Evolutionary conservation across 2,329 filamentous ascomycete species (phyloP), one percentile per base, ranked within the genome.

Genomic region (Botryotinia calthae): DNA sequence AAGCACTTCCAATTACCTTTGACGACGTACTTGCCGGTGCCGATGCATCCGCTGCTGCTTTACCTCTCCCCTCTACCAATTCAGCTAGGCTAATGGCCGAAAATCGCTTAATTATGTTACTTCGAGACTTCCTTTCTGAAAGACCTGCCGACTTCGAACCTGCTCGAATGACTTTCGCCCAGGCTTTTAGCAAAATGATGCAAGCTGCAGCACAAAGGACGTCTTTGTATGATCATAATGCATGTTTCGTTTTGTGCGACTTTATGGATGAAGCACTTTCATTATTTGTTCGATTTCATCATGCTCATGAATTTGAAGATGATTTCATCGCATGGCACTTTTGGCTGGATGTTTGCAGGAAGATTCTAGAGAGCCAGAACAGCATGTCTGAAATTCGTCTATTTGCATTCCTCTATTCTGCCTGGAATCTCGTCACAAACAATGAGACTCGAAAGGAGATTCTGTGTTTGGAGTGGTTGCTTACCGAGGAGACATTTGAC

Each of bases 171-270:
- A 82, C 90, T 22, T 92, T 91, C 79, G 88, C 89, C 5, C 85
- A 89, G 73, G 86, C 87, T 3, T 92, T 93, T 80, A 86, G 85
- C 75, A 83, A 84, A 72, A 83, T 92, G 65, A 83, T 92, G 76
- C 89, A 90, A 78, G 86, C 87, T 16, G 85, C 87, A 28, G 88
- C 90, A 37, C 85, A 86, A 71, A 89, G 86, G 76, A 90, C 88
- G 1, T 91, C 90, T 1, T 81, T 91, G 34, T 93, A 89, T 80
- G 88, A 93, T 78, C 90, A 91, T 77, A 89, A 88, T 79, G 89
- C 90, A 65, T 93, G 91, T 80, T 92, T 92, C 79, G 87, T 90
- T n/a, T 83, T 93, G 34, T 91, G 90, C 78, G 91, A 93, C 79
- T 90, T 93, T 75, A 84, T 92, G 72, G 91, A 93, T 79, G 91